A percentile compares a stretch with the other conserved stretches of the same genome.
phyloP scores from a whole-genome alignment of 202 grass and related monocot species.

The Eragrostis tef region DNA sequence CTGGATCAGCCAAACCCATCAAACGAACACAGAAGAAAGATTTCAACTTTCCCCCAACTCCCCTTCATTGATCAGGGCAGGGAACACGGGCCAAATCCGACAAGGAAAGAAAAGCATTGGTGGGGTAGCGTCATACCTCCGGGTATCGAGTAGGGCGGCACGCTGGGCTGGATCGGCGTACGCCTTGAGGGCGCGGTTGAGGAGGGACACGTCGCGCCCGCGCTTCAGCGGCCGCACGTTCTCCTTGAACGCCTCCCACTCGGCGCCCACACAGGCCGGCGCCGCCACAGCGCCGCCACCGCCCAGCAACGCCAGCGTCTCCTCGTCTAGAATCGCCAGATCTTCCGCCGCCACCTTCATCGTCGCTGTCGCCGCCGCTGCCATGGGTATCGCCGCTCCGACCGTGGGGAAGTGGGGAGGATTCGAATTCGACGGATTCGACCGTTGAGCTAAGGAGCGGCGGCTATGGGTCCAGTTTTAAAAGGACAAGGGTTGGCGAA shows the following conservation, averaged over 20 bases:
- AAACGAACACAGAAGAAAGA: constrained; percentile 9
- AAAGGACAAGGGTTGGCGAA: background rate
- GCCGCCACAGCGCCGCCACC: constrained; percentile 32
- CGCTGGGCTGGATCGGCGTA: constrained; percentile 58
- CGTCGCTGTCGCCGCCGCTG: constrained; percentile 17
- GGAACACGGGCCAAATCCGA: constrained; percentile 22
- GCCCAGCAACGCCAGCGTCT: constrained; percentile 50
- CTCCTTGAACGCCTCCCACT: constrained; percentile 91
- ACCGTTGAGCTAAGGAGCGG: constrained; percentile 50
- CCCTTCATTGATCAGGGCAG: constrained; percentile 6
- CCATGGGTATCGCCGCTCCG: constrained; percentile 34
- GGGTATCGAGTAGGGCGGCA: constrained; percentile 61
- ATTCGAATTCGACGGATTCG: constrained; percentile 53
- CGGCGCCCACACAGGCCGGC: constrained; percentile 49
- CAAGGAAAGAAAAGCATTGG: background rate
- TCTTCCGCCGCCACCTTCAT: constrained; percentile 18
- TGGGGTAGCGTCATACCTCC: constrained; percentile 43
- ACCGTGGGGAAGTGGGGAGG: background rate
- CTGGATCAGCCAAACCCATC: constrained; percentile 45
- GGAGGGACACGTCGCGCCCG: constrained; percentile 78
- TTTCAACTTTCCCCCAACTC: background rate
- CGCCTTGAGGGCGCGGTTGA: constrained; percentile 77
- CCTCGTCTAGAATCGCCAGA: constrained; percentile 47
- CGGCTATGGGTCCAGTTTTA: constrained; percentile 36
- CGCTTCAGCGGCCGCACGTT: constrained; percentile 97